phyloP scores from a whole-genome alignment of 345 rosid species.

The Eucalyptus pauciflora region DNA sequence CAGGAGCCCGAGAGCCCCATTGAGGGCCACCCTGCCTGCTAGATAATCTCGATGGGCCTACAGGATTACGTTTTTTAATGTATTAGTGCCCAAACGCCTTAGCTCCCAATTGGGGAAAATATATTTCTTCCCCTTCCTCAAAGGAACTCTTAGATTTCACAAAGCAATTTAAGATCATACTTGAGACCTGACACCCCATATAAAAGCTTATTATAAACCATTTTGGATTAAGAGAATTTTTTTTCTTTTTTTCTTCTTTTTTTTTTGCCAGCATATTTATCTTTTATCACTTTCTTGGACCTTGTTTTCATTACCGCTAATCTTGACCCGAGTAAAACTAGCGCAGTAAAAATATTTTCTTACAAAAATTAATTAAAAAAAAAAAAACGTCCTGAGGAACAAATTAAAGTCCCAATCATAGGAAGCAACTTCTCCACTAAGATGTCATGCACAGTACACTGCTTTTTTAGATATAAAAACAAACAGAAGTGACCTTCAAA shows the following conservation, averaged over 20 bases:
- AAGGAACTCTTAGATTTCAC: too few species aligned
- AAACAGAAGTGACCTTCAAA: neutral
- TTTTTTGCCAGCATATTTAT: neutral
- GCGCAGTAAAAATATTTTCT: neutral
- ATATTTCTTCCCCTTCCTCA: too few species aligned
- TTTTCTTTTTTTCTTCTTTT: rapidly evolving
- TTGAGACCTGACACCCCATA: neutral
- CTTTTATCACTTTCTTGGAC: neutral
- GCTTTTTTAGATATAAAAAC: neutral
- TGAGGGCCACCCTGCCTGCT: too few species aligned
- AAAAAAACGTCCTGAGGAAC: neutral
- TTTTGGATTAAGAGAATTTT: neutral
- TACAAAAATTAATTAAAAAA: neutral
- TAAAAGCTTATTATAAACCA: neutral
- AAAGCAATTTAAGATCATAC: too few species aligned
- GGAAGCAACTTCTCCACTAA: neutral
- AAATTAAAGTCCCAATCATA: neutral
- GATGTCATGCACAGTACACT: neutral
- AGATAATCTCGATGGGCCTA: too few species aligned
- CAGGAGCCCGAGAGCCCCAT: too few species aligned
- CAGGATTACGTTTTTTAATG: too few species aligned
- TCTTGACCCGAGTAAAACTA: neutral
- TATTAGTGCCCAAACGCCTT: too few species aligned
- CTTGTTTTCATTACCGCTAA: neutral
- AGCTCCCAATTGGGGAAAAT: too few species aligned